Evolutionary conservation across 805 yeast species (phyloP), one percentile per base, ranked within the genome.

Genomic region (Myxozyma neotropica): DNA sequence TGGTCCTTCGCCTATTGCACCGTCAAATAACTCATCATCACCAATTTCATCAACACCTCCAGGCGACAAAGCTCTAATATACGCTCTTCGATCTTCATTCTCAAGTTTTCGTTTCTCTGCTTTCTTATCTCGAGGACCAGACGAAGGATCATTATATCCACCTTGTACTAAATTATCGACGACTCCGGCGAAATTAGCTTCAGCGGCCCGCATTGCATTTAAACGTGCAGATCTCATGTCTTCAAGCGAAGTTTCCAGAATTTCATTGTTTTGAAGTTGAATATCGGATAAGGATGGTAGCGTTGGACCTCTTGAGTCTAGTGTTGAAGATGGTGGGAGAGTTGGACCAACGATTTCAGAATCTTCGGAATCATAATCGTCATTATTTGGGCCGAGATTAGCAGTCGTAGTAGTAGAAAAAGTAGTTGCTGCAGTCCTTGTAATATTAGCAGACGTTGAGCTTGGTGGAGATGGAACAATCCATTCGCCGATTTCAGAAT

Each of bases 41-140:
- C 45, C 58, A n/a, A 59, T 12, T 19, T 56, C 66, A 21, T 55
- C 61, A 26, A 62, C 35, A 6, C 61, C 61, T 2, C 64, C 64
- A 10, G 62, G 63, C 10, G 58, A 52, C 26, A 36, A 23, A 12
- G 59, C 55, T 2, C 58, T 42, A 17, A 45, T 31, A 27, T 60
- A 58, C 27, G 48, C 61, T 27, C 42, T 29, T 6, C 66, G 52
- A 19, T 45, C 44, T 23, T 62, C 65, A 26, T 59, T 62, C 43
- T 55, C 63, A 36, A 56, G 7, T 19, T 42, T 50, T 5, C 63
- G 55, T 29, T 55, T 58, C 39, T 62, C 64, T 21, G 48, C 36
- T 40, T 29, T 38, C 4, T 27, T 40, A 33, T 55, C 63, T 17
- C 64, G 52, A 2, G 55, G 49, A 21, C 51, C 51, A 23, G 35